These are phyloP conservation scores for Sporothrix curviconia DNA, from an alignment of 2,329 filamentous ascomycete genomes.

Conservation along the genomic window DNA sequence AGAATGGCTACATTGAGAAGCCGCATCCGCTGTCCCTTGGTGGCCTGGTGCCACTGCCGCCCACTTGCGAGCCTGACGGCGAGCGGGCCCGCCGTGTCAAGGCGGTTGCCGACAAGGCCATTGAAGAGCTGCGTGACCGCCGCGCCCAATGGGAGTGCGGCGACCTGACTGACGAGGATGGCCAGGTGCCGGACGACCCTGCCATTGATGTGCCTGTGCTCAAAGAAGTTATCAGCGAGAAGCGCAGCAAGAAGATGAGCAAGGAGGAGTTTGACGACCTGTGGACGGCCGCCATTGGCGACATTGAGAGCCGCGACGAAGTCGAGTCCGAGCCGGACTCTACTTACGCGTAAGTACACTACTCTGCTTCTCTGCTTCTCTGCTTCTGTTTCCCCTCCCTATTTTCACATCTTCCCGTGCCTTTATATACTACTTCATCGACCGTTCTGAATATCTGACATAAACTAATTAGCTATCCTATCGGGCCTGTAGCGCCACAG, in stretches of 20 bases:
- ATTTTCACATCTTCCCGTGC: neutral
- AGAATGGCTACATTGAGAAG: conserved; percentile 78
- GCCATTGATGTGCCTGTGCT: conserved; percentile 62
- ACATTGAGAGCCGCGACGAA: conserved; percentile 59
- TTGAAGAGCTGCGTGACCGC: conserved; percentile 78
- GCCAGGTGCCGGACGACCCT: conserved; percentile 52
- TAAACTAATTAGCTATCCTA: conserved; percentile 80
- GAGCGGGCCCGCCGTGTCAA: conserved; percentile 85
- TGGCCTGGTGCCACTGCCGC: conserved; percentile 75
- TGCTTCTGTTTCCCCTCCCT: neutral
- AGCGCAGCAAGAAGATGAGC: conserved; percentile 75
- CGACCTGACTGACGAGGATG: conserved; percentile 56
- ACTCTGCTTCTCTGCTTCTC: conserved; percentile 3
- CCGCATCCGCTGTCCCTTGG: conserved; percentile 76
- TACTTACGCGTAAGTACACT: conserved; percentile 45
- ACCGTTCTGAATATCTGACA: conserved; percentile 29
- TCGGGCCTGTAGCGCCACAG: conserved; percentile 64
- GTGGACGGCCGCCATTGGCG: conserved; percentile 66
- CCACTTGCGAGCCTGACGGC: conserved; percentile 90
- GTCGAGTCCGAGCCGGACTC: conserved; percentile 42
- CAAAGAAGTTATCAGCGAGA: conserved; percentile 67
- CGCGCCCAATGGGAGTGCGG: conserved; percentile 89
- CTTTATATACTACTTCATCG: conserved; percentile 3
- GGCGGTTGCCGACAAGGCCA: conserved; percentile 76
- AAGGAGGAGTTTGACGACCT: conserved; percentile 89